Evolutionary conservation across 75 land plant species (phyloP).

Genomic region (Ceratopteris richardii): DNA sequence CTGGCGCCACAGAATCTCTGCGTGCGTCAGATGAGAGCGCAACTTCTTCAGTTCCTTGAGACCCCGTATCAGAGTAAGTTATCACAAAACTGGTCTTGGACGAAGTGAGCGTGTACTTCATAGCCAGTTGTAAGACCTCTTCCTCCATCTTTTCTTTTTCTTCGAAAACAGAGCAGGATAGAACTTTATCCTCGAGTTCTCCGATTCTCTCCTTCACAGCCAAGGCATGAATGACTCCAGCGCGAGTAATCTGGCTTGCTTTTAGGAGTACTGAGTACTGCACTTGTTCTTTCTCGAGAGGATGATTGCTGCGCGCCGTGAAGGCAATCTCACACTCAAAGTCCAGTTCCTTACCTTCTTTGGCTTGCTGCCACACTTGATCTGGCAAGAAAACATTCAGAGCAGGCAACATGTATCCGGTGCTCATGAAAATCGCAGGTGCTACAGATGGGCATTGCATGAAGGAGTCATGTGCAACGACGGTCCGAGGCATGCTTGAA

Average conservation of each 20-base stretch:
- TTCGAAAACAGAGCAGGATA: background rate
- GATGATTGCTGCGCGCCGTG: background rate
- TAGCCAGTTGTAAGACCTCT: background rate
- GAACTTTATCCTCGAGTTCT: background rate
- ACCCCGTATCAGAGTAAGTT: background rate
- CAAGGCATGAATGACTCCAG: background rate
- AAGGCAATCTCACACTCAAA: background rate
- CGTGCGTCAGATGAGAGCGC: background rate
- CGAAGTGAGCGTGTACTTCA: background rate
- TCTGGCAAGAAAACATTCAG: background rate
- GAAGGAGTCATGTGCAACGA: background rate
- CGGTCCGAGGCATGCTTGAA: too few relatives aligned
- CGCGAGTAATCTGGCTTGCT: background rate
- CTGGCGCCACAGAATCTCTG: background rate
- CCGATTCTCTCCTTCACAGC: background rate
- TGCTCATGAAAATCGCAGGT: conserved; percentile 3
- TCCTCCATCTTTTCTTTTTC: background rate
- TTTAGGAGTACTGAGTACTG: background rate
- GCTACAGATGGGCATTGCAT: conserved; percentile 1
- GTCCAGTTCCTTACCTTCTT: background rate
- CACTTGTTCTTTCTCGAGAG: background rate
- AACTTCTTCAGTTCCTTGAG: background rate
- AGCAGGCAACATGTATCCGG: background rate
- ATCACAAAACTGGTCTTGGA: conserved; percentile 1
- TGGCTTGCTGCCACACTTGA: background rate